Percentiles rank a stretch among this genome's conserved stretches.
phyloP scores from a whole-genome alignment of 768 basidiomycete genomes.

The Collybia mongolica region DNA sequence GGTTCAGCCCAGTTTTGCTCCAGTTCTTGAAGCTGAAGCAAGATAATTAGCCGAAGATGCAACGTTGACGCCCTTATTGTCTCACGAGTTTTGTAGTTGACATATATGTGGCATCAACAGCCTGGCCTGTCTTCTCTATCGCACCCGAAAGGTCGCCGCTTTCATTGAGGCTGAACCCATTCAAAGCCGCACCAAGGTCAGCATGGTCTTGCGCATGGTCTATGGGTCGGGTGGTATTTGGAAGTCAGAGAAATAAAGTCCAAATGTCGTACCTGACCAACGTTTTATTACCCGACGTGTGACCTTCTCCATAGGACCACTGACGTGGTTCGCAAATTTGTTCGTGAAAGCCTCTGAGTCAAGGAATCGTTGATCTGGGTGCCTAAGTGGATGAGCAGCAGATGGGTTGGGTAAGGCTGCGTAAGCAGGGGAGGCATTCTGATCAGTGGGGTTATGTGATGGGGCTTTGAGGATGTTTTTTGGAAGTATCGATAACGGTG shows the following conservation, averaged over 20 bases:
- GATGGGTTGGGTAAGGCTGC: constrained; percentile 87
- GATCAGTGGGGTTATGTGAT: constrained; percentile 90
- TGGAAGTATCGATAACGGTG: constrained; percentile 86
- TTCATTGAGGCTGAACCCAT: constrained; percentile 93
- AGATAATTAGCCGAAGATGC: constrained; percentile 7
- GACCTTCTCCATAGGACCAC: constrained; percentile 94
- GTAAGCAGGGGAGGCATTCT: constrained; percentile 70
- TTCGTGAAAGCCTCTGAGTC: constrained; percentile 96
- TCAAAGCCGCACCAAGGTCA: constrained; percentile 88
- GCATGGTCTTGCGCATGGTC: constrained; percentile 86
- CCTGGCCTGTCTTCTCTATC: constrained; percentile 96
- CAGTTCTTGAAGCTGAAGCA: constrained; percentile 79
- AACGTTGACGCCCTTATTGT: constrained; percentile 4
- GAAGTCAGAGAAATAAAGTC: constrained; percentile 6
- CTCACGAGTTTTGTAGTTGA: constrained; percentile 86
- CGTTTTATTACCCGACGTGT: constrained; percentile 89
- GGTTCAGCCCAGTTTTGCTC: constrained; percentile 97
- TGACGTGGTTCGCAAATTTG: constrained; percentile 91
- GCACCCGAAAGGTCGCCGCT: constrained; percentile 69
- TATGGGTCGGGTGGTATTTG: constrained; percentile 20
- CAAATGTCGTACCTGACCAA: constrained; percentile 74
- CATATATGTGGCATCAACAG: constrained; percentile 91
- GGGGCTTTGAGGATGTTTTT: constrained; percentile 97
- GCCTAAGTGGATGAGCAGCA: constrained; percentile 81
- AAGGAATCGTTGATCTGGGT: constrained; percentile 92